Base-by-base conservation (phyloP, 805 yeast genomes). In the Phaffomyces thermotolerans region DNA sequence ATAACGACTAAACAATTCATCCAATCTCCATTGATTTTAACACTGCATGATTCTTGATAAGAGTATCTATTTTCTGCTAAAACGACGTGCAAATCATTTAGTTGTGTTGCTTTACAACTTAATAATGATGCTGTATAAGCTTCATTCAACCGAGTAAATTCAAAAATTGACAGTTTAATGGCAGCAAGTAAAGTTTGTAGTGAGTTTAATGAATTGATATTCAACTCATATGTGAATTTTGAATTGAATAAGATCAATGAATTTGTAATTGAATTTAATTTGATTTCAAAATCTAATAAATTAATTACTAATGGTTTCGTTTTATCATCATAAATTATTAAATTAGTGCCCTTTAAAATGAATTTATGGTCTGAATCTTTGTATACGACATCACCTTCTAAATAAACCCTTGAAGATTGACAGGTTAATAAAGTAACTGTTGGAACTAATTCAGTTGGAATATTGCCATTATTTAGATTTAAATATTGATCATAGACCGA, bases 361-460 rank as follows among this genome's bases (percentile, higher is more conserved):
- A 13, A 29, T 17, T 17, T 27, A 37, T 36, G 40, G 29, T 9
- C 36, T 49, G 53, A 3, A 42, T 31, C 33, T 52, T 54, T 57
- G 69, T 73, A 54, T 63, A 63, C 18, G 85, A 84, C 8, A 41
- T 71, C 75, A 37, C 67, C 46, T 9, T 49, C 36, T 15, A 25
- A 27, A 59, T 87, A 86, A 8, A 76, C 68, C 39, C 95, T 70
- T 22, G 78, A 71, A 48, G 78, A 77, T 56, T 87, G 95, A 17
- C 89, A 79, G 37, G 76, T 75, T 43, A 84, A 68, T 50, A 87
- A 68, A 18, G 86, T 80, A 33, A 86, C 74, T 10, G 84, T 72
- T 0, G 95, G 95, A 14, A 78, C 63, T 57, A 87, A 68, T 56
- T 85, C 91, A 14, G 76, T 84, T 15, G 49, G 20, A n/a, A 43